Evolutionary conservation across 371 early-diverging fungal species (phyloP), one percentile per base, ranked within the genome.

Genomic region (Neoconidiobolus thromboides): DNA sequence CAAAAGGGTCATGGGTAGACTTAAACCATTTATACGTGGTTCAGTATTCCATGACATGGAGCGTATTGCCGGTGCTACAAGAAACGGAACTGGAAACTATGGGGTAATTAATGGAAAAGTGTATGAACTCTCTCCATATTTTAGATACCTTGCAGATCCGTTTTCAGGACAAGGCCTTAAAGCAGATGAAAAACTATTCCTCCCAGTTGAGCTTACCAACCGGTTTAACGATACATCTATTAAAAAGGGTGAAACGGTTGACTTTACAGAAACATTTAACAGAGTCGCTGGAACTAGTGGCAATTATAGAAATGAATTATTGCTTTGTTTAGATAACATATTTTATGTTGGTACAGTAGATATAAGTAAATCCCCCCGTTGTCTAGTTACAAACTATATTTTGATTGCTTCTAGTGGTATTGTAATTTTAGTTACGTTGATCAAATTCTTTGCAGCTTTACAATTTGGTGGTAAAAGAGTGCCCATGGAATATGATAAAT

Each of bases 401-500:
- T 71, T 94, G 51, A 68, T 95, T 46, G 76, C 80, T 1, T 76
- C 80, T 44, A 83, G 93, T 10, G 68, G 77, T 52, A 61, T 94
- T 43, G 75, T 96, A 65, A 80, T 85, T 38, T 65, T 78, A 60
- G 85, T 93, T 9, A 92, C 93, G 49, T 72, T 82, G 52, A 77
- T 95, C 74, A 95, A 95, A 74, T 92, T 91, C 62, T 73, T 94
- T 65, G 86, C 92, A 7, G 94, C 94, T 1, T 69, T 93, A 65
- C 93, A 88, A 63, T 77, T 93, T 51, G 87, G 88, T 38, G 67
- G 76, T 4, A 67, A 65, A 12, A 78, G 80, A 6, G 80, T 82
- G 0, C 91, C 93, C 0, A 86, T 89, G 64, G 81, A 82, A 38
- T 82, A 84, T 51, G 86, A 89, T 64, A 87, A 89, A 71, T 96